Evolutionary conservation across 345 rosid genomes (phyloP).

Genomic region (Carallia pectinifolia): DNA sequence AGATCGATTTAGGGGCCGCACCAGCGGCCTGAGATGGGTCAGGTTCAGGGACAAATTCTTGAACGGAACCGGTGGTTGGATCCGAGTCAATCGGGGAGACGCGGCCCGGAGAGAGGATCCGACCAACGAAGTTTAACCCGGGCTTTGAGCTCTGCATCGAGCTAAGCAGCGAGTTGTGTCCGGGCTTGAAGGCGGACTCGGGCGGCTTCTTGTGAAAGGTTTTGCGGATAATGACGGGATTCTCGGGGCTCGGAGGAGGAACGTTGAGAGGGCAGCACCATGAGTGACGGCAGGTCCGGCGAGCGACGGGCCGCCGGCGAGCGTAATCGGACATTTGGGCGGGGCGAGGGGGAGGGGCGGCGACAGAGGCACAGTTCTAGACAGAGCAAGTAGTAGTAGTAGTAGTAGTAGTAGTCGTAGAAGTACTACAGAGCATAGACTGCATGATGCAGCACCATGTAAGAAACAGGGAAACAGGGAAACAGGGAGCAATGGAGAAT

Average conservation of each 20-base stretch:
- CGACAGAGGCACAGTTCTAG: slow-evolving; percentile 7
- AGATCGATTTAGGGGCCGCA: slow-evolving; percentile 26
- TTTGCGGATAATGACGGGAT: slow-evolving; percentile 35
- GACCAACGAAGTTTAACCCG: slow-evolving; percentile 57
- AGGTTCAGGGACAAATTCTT: slow-evolving; percentile 24
- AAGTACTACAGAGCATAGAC: neutral
- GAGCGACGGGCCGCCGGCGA: slow-evolving; percentile 27
- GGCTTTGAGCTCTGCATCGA: slow-evolving; percentile 77
- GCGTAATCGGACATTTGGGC: slow-evolving; percentile 29
- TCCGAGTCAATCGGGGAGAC: slow-evolving; percentile 89
- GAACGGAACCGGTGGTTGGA: slow-evolving; percentile 28
- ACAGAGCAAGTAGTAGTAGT: neutral
- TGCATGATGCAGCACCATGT: too few species aligned
- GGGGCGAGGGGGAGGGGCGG: neutral
- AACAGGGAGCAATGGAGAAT: too few species aligned
- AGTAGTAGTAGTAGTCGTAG: neutral
- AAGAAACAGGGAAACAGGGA: too few species aligned
- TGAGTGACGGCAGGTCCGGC: slow-evolving; percentile 44
- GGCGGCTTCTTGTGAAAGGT: slow-evolving; percentile 34
- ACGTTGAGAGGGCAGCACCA: slow-evolving; percentile 85
- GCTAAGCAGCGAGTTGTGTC: slow-evolving; percentile 46
- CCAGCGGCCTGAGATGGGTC: slow-evolving; percentile 22
- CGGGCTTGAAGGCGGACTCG: slow-evolving; percentile 36
- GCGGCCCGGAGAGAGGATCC: slow-evolving; percentile 91
- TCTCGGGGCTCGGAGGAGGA: slow-evolving; percentile 81